Percentiles rank a stretch among this genome's conserved stretches.
phyloP scores from a whole-genome alignment of 78 protist species.

The Ministeria vibrans region DNA sequence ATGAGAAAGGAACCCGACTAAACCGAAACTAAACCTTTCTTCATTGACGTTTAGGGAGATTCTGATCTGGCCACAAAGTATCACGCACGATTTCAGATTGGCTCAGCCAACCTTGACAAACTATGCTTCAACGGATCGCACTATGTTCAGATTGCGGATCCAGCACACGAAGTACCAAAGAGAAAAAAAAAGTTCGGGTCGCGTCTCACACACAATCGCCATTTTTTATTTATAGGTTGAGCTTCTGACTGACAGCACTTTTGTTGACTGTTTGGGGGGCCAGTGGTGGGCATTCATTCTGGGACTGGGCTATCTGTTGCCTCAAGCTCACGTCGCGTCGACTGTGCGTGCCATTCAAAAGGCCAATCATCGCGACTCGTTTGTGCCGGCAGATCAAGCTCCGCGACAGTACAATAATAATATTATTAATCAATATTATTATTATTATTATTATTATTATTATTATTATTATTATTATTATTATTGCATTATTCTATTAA shows the following conservation, averaged over 20 bases:
- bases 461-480: too few species aligned
- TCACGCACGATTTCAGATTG: background rate
- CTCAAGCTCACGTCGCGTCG: background rate
- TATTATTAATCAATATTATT: too few species aligned
- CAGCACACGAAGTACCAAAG: too few species aligned
- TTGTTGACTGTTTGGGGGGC: constrained; percentile 12
- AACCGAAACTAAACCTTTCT: too few species aligned
- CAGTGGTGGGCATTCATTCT: constrained; percentile 12
- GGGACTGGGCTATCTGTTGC: background rate
- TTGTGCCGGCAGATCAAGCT: background rate
- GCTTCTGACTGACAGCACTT: background rate
- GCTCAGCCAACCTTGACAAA: constrained; percentile 6
- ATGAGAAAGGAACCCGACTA: too few species aligned
- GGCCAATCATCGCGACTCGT: background rate
- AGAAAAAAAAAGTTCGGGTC: too few species aligned
- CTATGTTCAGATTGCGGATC: too few species aligned
- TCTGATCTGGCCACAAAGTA: background rate
- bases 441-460: too few species aligned
- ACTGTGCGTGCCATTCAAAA: background rate
- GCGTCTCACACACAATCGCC: too few species aligned
- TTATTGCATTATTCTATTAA: too few species aligned
- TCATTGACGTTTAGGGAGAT: background rate
- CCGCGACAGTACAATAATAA: background rate
- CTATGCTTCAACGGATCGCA: too few species aligned
- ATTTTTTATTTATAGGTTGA: too few species aligned